Conservation (phyloP, 768 basidiomycete genomes). For the Neoboletus magnificus region DNA sequence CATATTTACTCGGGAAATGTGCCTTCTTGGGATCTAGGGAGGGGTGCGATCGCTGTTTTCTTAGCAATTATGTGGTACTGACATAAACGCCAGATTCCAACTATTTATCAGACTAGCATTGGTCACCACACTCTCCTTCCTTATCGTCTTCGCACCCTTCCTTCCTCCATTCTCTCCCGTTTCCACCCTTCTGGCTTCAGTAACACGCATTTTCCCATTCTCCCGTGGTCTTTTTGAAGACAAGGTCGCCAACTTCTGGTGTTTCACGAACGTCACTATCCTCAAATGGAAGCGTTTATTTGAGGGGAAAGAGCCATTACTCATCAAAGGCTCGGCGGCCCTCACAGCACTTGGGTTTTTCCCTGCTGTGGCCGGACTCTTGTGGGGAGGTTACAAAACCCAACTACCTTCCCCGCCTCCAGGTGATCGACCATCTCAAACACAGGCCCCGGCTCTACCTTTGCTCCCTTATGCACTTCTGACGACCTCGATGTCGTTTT, state of each 20-base stretch:
- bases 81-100: conserved; percentile 29
- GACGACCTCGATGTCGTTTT: conserved; percentile 85
- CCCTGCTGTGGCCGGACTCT: conserved; percentile 50
- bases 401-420: conserved; percentile 6
- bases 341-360: conserved; percentile 72
- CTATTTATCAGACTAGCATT: conserved; percentile 67
- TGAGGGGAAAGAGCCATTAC: conserved; percentile 39
- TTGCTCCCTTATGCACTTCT: conserved; percentile 80
- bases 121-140: conserved; percentile 60
- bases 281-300: conserved; percentile 71
- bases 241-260: conserved; percentile 98
- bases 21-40: conserved; percentile 65
- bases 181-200: conserved; percentile 53
- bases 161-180: conserved; percentile 61
- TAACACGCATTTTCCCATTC: conserved; percentile 89
- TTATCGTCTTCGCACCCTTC: conserved; percentile 76
- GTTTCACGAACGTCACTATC: conserved; percentile 75
- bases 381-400: conserved; percentile 38
- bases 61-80: background rate
- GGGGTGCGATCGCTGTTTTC: conserved; percentile 51
- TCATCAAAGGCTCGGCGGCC: conserved; percentile 63
- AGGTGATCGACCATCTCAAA: background rate
- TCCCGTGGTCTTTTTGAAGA: conserved; percentile 89
- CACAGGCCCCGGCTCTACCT: conserved; percentile 52
- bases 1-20: conserved; percentile 88